phyloP scores from a whole-genome alignment of 2,329 filamentous ascomycete species.

The Verruconis gallopava region DNA sequence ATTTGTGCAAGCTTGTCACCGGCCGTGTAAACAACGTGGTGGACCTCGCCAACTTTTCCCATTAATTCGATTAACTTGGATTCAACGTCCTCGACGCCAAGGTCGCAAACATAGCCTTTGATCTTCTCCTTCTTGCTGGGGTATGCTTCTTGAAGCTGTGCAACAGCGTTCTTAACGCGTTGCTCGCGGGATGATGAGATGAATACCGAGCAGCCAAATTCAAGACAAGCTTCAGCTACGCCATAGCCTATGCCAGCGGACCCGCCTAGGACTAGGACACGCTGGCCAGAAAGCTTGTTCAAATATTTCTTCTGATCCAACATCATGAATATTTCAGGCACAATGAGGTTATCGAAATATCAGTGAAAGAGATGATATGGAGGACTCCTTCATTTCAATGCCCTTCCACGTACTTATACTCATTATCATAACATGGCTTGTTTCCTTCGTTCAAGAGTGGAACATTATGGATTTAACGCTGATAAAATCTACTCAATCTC shows the following conservation, averaged over 20 bases:
- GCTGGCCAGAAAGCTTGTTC: conserved; percentile 34
- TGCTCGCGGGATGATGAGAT: conserved; percentile 45
- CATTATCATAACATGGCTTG: too few relatives aligned
- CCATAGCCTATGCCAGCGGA: conserved; percentile 49
- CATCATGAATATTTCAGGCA: conserved; percentile 19
- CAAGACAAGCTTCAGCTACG: conserved; percentile 45
- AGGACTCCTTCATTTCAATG: too few relatives aligned
- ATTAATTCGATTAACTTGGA: conserved; percentile 35
- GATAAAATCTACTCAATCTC: too few relatives aligned
- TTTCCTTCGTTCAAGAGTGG: too few relatives aligned
- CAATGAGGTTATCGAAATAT: too few relatives aligned
- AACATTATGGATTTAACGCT: too few relatives aligned
- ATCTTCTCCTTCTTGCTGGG: conserved; percentile 25
- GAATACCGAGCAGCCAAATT: conserved; percentile 38
- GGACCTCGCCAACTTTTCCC: conserved; percentile 27
- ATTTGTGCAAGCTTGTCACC: conserved; percentile 33
- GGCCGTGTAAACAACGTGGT: conserved; percentile 47
- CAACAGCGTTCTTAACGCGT: conserved; percentile 36
- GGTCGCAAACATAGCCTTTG: conserved; percentile 34
- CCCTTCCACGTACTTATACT: too few relatives aligned
- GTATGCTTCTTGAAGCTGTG: conserved; percentile 31
- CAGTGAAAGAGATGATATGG: too few relatives aligned
- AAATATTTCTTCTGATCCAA: conserved; percentile 31
- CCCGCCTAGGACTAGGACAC: conserved; percentile 50
- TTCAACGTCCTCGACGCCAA: conserved; percentile 35